These are phyloP conservation scores for Bruguiera gymnorhiza DNA, from an alignment of 345 rosid genomes.

Conservation along the genomic window DNA sequence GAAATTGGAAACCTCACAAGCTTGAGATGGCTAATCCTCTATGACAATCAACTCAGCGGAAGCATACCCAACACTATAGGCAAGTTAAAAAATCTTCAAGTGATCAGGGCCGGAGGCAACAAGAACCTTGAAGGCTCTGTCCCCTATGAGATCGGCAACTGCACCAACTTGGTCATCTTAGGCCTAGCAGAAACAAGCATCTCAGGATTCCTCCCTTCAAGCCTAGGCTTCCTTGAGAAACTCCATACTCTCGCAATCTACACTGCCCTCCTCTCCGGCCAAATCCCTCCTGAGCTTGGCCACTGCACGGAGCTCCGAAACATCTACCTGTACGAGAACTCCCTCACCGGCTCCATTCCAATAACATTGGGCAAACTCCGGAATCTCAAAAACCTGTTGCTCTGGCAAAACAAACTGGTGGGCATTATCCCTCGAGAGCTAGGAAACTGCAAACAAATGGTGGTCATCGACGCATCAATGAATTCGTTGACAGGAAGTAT, in stretches of 20 bases:
- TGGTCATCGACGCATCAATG: constrained; percentile 63
- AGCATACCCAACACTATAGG: constrained; percentile 61
- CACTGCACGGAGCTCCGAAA: constrained; percentile 63
- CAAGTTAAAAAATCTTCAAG: constrained; percentile 45
- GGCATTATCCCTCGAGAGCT: constrained; percentile 71
- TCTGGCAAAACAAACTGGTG: constrained; percentile 74
- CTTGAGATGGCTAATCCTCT: constrained; percentile 48
- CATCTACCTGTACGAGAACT: constrained; percentile 74
- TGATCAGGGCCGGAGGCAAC: constrained; percentile 84
- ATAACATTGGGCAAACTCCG: constrained; percentile 46
- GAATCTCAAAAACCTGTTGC: constrained; percentile 52
- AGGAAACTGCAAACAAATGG: constrained; percentile 55
- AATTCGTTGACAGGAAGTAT: constrained; percentile 73
- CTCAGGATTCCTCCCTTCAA: constrained; percentile 77
- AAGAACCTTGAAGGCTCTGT: constrained; percentile 67
- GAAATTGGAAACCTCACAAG: constrained; percentile 57
- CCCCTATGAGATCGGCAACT: constrained; percentile 72
- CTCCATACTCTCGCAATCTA: constrained; percentile 74
- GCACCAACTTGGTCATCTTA: constrained; percentile 47
- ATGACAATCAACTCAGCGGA: constrained; percentile 69
- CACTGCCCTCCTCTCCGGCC: constrained; percentile 68
- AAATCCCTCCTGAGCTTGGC: constrained; percentile 72
- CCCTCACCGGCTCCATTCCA: constrained; percentile 71
- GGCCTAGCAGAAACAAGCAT: constrained; percentile 90
- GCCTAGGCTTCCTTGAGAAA: constrained; percentile 55